These are phyloP conservation scores for Trichophyton rubrum DNA, from an alignment of 2,329 filamentous ascomycete species.

Conservation along the genomic window DNA sequence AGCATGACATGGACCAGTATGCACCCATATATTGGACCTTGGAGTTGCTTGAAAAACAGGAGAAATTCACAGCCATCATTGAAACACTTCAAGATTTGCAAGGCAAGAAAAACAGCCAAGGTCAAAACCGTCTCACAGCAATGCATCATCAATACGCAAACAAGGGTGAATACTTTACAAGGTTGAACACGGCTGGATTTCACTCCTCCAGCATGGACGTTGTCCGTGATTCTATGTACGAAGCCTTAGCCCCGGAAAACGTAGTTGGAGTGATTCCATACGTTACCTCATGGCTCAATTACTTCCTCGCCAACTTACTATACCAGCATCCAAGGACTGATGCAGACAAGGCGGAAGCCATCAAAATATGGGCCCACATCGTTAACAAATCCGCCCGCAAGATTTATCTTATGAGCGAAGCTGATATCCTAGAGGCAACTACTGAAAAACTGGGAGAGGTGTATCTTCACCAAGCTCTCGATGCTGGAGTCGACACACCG, in stretches of 20 bases:
- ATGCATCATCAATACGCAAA: slow-evolving; percentile 10
- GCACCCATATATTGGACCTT: slow-evolving; percentile 8
- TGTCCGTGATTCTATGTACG: slow-evolving; percentile 8
- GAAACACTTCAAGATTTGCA: slow-evolving; percentile 13
- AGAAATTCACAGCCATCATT: slow-evolving; percentile 12
- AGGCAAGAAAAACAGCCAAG: slow-evolving; percentile 6
- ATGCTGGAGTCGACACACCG: slow-evolving; percentile 8
- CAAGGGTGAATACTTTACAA: slow-evolving; percentile 5
- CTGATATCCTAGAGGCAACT: slow-evolving; percentile 4
- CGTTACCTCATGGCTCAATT: slow-evolving; percentile 5
- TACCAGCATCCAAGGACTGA: slow-evolving; percentile 6
- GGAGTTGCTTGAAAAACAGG: slow-evolving; percentile 5
- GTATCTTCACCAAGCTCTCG: slow-evolving; percentile 10
- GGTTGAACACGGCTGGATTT: slow-evolving; percentile 6
- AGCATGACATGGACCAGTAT: slow-evolving; percentile 11
- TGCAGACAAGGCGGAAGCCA: slow-evolving; percentile 7
- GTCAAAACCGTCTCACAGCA: slow-evolving; percentile 8
- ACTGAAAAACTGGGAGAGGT: slow-evolving; percentile 8
- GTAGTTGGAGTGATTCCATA: neutral
- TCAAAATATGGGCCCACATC: slow-evolving; percentile 11
- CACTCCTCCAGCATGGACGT: slow-evolving; percentile 3
- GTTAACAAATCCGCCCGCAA: slow-evolving; percentile 1
- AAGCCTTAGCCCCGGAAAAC: slow-evolving; percentile 9
- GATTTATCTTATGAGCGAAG: neutral
- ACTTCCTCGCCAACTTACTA: slow-evolving; percentile 8